Evolutionary conservation across 805 yeast genomes (phyloP).

Genomic region (Ogataea trehaloabstinens): DNA sequence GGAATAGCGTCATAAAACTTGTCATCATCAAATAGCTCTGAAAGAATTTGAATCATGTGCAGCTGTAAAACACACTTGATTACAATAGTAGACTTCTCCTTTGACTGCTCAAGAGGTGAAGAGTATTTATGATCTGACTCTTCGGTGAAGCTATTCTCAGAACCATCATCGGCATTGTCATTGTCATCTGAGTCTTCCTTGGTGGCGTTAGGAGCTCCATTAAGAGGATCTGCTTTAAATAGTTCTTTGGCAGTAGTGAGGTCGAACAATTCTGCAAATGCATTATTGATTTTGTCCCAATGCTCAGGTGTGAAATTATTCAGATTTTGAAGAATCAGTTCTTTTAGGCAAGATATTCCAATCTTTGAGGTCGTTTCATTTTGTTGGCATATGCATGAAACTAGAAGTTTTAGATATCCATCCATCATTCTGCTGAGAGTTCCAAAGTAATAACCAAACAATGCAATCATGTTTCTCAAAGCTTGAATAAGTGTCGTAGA

Average conservation of each 20-base stretch:
- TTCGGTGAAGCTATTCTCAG: not conserved
- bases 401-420: conserved; percentile 73
- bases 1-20: conserved; percentile 70
- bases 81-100: conserved; percentile 72
- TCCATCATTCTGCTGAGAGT: conserved; percentile 70
- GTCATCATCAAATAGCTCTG: conserved; percentile 74
- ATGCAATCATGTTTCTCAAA: conserved; percentile 77
- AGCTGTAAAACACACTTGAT: conserved; percentile 90
- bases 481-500: conserved; percentile 97
- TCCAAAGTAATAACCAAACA: conserved; percentile 80
- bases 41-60: conserved; percentile 79
- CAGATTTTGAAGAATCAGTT: conserved; percentile 74
- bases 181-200: conserved; percentile 28
- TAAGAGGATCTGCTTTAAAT: conserved; percentile 58
- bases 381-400: conserved; percentile 92
- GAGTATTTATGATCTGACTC: conserved; percentile 21
- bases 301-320: conserved; percentile 59
- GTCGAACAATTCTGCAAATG: conserved; percentile 69
- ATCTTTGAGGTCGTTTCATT: conserved; percentile 95
- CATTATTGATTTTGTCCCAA: conserved; percentile 69
- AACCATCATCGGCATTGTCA: conserved; percentile 8
- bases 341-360: conserved; percentile 86
- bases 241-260: conserved; percentile 85
- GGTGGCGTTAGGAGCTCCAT: conserved; percentile 14
- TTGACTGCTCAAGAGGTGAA: conserved; percentile 41